phyloP scores from a whole-genome alignment of 805 yeast species.

The Suhomyces vadensis region DNA sequence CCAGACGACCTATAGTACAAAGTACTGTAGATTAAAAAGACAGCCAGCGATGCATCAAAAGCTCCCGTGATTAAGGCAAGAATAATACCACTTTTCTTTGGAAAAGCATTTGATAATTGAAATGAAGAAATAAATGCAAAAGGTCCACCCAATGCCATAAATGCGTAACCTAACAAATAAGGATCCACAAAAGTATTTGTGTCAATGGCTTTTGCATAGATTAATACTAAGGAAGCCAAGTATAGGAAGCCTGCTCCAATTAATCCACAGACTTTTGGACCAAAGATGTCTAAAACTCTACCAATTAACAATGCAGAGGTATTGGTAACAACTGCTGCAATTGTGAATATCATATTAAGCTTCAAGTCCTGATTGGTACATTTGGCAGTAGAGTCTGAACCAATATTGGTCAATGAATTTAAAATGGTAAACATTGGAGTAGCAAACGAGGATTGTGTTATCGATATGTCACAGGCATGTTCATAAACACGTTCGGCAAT shows the following conservation, averaged over 20 bases:
- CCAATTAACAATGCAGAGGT: slow-evolving; percentile 56
- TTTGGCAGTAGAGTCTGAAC: slow-evolving; percentile 24
- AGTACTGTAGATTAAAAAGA: slow-evolving; percentile 49
- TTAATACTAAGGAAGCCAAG: slow-evolving; percentile 48
- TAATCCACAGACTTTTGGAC: slow-evolving; percentile 55
- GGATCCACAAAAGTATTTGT: slow-evolving; percentile 43
- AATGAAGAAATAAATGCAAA: slow-evolving; percentile 56
- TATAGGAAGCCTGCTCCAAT: slow-evolving; percentile 50
- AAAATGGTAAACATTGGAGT: background rate
- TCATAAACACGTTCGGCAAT: slow-evolving; percentile 75
- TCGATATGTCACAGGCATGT: slow-evolving; percentile 50
- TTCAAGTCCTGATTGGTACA: slow-evolving; percentile 56
- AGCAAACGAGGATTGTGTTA: slow-evolving; percentile 9
- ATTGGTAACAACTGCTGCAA: slow-evolving; percentile 57
- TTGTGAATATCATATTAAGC: slow-evolving; percentile 59
- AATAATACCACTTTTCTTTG: slow-evolving; percentile 51
- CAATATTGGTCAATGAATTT: background rate
- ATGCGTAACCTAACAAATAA: slow-evolving; percentile 50
- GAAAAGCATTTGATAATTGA: slow-evolving; percentile 59
- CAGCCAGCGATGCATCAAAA: slow-evolving; percentile 58
- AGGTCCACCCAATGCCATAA: slow-evolving; percentile 60
- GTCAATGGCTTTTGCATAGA: slow-evolving; percentile 32
- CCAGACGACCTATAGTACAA: slow-evolving; percentile 35
- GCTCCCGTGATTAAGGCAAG: slow-evolving; percentile 59
- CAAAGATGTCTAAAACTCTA: slow-evolving; percentile 47